Evolutionary conservation across 371 early-diverging fungal species (phyloP).

Genomic region (Mortierella sp.): DNA sequence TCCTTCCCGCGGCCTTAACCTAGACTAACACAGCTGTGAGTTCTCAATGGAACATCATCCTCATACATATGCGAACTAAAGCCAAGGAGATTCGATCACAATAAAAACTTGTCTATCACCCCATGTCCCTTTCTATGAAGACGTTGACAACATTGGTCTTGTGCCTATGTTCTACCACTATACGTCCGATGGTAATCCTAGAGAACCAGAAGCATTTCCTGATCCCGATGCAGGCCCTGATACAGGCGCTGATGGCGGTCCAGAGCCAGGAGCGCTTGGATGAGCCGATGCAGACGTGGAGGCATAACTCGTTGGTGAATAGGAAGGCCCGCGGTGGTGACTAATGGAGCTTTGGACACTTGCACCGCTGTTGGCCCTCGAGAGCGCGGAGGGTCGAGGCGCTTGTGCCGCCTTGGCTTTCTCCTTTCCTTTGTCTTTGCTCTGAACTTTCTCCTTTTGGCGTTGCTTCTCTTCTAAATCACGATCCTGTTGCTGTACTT

Average conservation of each 20-base stretch:
- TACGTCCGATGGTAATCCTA: no score
- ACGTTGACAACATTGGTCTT: no score
- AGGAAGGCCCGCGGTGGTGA: constrained; percentile 3
- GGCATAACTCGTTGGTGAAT: constrained; percentile 16
- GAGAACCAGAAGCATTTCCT: background rate
- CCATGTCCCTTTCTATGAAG: no score
- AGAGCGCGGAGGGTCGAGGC: constrained; percentile 14
- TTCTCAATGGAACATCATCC: no score
- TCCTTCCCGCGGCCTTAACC: no score
- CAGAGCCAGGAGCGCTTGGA: background rate
- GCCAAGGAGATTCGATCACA: no score
- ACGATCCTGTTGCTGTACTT: constrained; percentile 43
- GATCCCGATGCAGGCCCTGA: constrained; percentile 6
- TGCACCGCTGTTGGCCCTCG: constrained; percentile 35
- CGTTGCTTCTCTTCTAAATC: constrained; percentile 25
- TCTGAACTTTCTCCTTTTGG: constrained; percentile 12
- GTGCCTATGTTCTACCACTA: no score
- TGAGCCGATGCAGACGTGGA: constrained; percentile 2
- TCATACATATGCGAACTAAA: no score
- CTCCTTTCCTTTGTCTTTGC: constrained; percentile 8
- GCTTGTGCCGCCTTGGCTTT: background rate
- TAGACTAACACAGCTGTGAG: no score
- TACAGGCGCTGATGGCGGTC: constrained; percentile 1
- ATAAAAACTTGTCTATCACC: no score
- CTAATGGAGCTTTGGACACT: constrained; percentile 23